Base-by-base conservation (phyloP, 2,329 filamentous ascomycete genomes). In the Diaporthe eres region DNA sequence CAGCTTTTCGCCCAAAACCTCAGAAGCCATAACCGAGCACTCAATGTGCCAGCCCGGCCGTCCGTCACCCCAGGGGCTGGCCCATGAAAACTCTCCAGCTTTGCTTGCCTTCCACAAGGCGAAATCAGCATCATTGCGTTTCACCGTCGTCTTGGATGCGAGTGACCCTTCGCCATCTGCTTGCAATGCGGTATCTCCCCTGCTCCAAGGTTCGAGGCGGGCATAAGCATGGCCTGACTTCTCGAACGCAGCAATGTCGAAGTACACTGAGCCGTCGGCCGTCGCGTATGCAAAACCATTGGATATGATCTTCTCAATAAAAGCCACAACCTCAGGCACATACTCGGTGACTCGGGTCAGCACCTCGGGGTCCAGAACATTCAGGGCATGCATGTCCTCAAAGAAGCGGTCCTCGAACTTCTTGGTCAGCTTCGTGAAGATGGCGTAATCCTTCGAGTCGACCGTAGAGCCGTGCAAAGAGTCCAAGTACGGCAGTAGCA, bases 31-130 rank as follows among this genome's bases (percentile, higher is more conserved):
- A 22, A 95, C 95, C 1, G 94, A 96, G 91, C 96, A 98, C 86
- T 98, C 96, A 81, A 98, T 98, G 82, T 98, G 96, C 96, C 96
- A 98, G 25, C 96, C 96, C 1, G 96, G 96, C 60, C 96, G 89
- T 6, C 96, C 96, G 74, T 92, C 89, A 6, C 96, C 95, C 96
- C 96, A 98, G 4, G 92, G 92, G 79, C 94, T 97, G 7, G 92
- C 88, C 96, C 96, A 98, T 78, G 91, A 94, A 0, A 96, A 96
- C 87, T 98, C 96, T 58, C 96, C 96, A 19, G 94, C 91, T 85
- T 98, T 98, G 1, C 94, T 96, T 72, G 93, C 92, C 84, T 98
- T 98, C 96, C 95, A 98, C 2, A 98, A 87, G 0, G 95, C 96
- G 85, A 98, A 98, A 81, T 98, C 96, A 9, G 94, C 93, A 2